Evolutionary conservation across 2,329 filamentous ascomycete genomes (phyloP).

Genomic region (Eutypa lata): DNA sequence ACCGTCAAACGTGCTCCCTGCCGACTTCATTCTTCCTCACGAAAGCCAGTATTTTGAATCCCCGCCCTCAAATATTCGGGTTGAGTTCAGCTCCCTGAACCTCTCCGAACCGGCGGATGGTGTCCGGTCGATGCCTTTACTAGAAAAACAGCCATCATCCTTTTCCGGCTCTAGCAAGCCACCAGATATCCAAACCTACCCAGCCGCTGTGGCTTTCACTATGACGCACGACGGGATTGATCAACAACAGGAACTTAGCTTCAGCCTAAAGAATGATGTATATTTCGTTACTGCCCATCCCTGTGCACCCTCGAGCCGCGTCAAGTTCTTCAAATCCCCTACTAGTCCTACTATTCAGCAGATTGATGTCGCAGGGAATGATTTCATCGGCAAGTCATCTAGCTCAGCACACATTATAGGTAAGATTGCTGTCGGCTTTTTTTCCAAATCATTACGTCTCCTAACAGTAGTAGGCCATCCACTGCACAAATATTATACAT

Average conservation of each 20-base stretch:
- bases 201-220: slow-evolving; percentile 39
- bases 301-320: slow-evolving; percentile 55
- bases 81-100: slow-evolving; percentile 50
- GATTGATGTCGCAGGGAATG: slow-evolving; percentile 48
- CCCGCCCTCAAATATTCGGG: slow-evolving; percentile 42
- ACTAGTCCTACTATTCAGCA: slow-evolving; percentile 59
- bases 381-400: slow-evolving; percentile 40
- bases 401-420: slow-evolving; percentile 47
- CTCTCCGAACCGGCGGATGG: slow-evolving; percentile 44
- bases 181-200: slow-evolving; percentile 33
- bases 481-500: slow-evolving; percentile 61
- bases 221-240: slow-evolving; percentile 39
- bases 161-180: slow-evolving; percentile 32
- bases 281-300: slow-evolving; percentile 66
- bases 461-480: slow-evolving; percentile 49
- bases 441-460: not conserved
- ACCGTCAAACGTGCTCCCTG: slow-evolving; percentile 51
- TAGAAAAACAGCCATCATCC: slow-evolving; percentile 36
- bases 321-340: slow-evolving; percentile 57
- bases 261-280: slow-evolving; percentile 54
- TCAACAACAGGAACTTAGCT: slow-evolving; percentile 37
- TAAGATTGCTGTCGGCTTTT: slow-evolving; percentile 24
- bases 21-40: slow-evolving; percentile 60
- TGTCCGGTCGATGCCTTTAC: slow-evolving; percentile 41
- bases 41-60: slow-evolving; percentile 51